A percentile compares a stretch with the other conserved stretches of the same genome.
Conservation (phyloP, 2,329 filamentous ascomycete genomes). For the Aureobasidium sp. region DNA sequence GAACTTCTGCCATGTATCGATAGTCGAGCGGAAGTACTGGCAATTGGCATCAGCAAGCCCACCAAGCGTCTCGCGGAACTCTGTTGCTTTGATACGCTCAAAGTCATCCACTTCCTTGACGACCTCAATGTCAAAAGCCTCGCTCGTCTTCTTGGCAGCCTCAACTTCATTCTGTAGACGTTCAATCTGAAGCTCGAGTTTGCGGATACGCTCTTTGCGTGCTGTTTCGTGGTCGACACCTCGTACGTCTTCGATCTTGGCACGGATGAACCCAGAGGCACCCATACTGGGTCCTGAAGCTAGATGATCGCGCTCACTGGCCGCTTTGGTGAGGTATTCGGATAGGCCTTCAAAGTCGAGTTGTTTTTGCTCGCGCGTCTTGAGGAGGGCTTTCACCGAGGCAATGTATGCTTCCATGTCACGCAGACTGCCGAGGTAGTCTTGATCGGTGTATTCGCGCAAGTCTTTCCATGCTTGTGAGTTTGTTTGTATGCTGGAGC, state of each 20-base stretch:
- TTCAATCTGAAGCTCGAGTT: slow-evolving; percentile 87
- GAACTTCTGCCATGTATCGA: slow-evolving; percentile 82
- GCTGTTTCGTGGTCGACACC: slow-evolving; percentile 94
- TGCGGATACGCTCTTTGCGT: slow-evolving; percentile 76
- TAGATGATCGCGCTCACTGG: slow-evolving; percentile 75
- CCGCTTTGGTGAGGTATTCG: slow-evolving; percentile 89
- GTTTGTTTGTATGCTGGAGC: slow-evolving; percentile 76
- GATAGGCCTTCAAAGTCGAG: slow-evolving; percentile 94
- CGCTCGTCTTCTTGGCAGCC: slow-evolving; percentile 73
- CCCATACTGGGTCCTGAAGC: slow-evolving; percentile 53
- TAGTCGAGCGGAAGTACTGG: slow-evolving; percentile 73
- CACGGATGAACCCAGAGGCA: slow-evolving; percentile 80
- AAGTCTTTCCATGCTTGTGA: slow-evolving; percentile 70
- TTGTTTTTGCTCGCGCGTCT: slow-evolving; percentile 93
- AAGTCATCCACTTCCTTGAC: slow-evolving; percentile 90
- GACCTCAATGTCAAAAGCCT: slow-evolving; percentile 94
- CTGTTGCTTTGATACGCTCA: slow-evolving; percentile 88
- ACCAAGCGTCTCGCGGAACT: slow-evolving; percentile 83
- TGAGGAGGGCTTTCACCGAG: slow-evolving; percentile 81
- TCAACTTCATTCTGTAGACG: slow-evolving; percentile 87
- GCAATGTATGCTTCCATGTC: slow-evolving; percentile 94
- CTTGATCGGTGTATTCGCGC: slow-evolving; percentile 87
- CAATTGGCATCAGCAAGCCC: slow-evolving; percentile 79
- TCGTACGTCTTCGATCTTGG: slow-evolving; percentile 92
- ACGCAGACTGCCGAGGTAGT: slow-evolving; percentile 84